Evolutionary conservation across 2,329 filamentous ascomycete genomes (phyloP).

Genomic region (Berkeleyomyces rouxiae): DNA sequence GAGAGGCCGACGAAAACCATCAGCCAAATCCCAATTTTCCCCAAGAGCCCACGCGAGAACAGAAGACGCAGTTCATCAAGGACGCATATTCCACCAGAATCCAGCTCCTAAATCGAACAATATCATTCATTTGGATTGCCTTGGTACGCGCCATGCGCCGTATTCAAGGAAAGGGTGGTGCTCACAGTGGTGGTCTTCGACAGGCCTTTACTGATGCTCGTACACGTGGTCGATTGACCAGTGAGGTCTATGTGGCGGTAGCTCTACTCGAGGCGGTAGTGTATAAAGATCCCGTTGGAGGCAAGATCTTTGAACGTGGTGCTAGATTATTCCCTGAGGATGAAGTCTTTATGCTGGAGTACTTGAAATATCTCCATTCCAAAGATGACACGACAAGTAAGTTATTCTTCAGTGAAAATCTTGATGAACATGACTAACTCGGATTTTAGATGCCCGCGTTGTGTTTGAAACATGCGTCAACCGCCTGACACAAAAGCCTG

Average conservation of each 20-base stretch:
- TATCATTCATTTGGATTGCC: slow-evolving; percentile 90
- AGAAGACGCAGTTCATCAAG: slow-evolving; percentile 43
- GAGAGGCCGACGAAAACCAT: slow-evolving; percentile 23
- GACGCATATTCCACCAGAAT: slow-evolving; percentile 57
- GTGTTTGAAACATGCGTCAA: slow-evolving; percentile 92
- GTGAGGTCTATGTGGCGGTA: slow-evolving; percentile 86
- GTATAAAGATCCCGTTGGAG: slow-evolving; percentile 83
- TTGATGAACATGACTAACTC: slow-evolving; percentile 14
- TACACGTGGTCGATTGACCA: slow-evolving; percentile 71
- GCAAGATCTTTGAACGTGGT: slow-evolving; percentile 90
- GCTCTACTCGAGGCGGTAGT: slow-evolving; percentile 89
- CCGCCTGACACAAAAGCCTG: slow-evolving; percentile 60
- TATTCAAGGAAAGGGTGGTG: slow-evolving; percentile 65
- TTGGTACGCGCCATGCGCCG: slow-evolving; percentile 87
- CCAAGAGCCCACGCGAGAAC: slow-evolving; percentile 31
- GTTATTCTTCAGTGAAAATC: slow-evolving; percentile 19
- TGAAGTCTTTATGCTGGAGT: slow-evolving; percentile 84
- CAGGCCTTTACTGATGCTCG: slow-evolving; percentile 82
- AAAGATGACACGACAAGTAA: slow-evolving; percentile 87
- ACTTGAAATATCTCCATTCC: slow-evolving; percentile 83
- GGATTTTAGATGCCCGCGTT: slow-evolving; percentile 61
- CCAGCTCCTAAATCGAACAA: slow-evolving; percentile 61
- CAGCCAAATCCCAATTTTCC: slow-evolving; percentile 3
- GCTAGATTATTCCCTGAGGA: slow-evolving; percentile 88
- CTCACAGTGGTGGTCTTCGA: slow-evolving; percentile 57